These are phyloP conservation scores for Cochlearia excelsa DNA, from an alignment of 345 rosid genomes.

Conservation along the genomic window DNA sequence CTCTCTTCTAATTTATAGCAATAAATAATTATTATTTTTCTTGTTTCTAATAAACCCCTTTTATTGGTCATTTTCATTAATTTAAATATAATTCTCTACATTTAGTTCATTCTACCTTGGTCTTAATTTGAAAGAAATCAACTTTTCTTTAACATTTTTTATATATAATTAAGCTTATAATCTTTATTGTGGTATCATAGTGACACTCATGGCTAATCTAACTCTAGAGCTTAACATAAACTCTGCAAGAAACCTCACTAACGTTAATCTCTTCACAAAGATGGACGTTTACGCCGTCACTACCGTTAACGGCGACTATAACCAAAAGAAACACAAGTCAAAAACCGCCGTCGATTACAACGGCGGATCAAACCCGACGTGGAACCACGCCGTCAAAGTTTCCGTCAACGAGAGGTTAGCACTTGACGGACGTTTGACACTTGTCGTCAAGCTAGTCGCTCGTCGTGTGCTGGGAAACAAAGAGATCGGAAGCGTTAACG, in stretches of 20 bases:
- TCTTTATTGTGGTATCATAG: not conserved
- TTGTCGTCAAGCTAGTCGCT: slow-evolving; percentile 47
- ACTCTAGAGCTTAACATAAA: slow-evolving; percentile 51
- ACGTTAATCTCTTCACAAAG: slow-evolving; percentile 58
- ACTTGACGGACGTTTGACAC: slow-evolving; percentile 39
- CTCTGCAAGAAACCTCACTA: slow-evolving; percentile 53
- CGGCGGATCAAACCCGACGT: slow-evolving; percentile 56
- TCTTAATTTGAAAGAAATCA: not conserved
- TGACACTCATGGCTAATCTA: slow-evolving; percentile 43
- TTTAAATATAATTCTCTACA: not conserved
- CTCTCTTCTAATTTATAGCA: too few species aligned
- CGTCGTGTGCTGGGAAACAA: slow-evolving; percentile 50
- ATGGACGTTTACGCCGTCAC: slow-evolving; percentile 64
- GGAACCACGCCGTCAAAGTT: slow-evolving; percentile 58
- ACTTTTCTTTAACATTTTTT: not conserved
- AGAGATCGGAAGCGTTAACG: slow-evolving; percentile 55
- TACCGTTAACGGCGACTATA: slow-evolving; percentile 42
- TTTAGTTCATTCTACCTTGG: not conserved
- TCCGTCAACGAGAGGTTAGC: slow-evolving; percentile 41
- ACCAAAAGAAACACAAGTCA: slow-evolving; percentile 31
- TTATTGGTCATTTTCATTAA: not conserved
- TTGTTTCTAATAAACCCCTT: not conserved
- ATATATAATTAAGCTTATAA: not conserved
- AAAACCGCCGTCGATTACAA: slow-evolving; percentile 42
- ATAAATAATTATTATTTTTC: too few species aligned